Conservation (phyloP, 176 grass and related monocot genomes). For the Eragrostis curvula region DNA sequence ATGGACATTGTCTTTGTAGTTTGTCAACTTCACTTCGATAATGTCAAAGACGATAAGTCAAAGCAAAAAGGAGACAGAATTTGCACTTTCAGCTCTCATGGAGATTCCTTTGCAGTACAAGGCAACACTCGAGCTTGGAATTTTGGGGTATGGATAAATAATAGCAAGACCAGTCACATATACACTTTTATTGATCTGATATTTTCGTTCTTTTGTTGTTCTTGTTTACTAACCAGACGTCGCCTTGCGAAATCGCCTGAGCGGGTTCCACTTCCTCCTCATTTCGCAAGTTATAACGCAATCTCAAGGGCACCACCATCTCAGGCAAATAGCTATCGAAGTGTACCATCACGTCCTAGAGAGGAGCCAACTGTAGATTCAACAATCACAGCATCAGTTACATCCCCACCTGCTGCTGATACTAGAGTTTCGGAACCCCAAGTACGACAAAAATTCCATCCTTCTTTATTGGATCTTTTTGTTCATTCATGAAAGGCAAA, state of each 20-base stretch:
- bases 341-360: slow-evolving; percentile 44
- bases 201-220: slow-evolving; percentile 24
- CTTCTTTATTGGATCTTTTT: not conserved
- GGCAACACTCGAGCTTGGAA: slow-evolving; percentile 75
- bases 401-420: slow-evolving; percentile 47
- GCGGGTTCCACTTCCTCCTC: slow-evolving; percentile 80
- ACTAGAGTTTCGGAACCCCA: slow-evolving; percentile 51
- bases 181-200: slow-evolving; percentile 35
- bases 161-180: slow-evolving; percentile 26
- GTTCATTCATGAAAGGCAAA: slow-evolving; percentile 11
- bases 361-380: slow-evolving; percentile 47
- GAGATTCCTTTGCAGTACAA: slow-evolving; percentile 87
- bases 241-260: slow-evolving; percentile 54
- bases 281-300: slow-evolving; percentile 53
- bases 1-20: slow-evolving; percentile 47
- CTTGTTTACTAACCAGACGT: slow-evolving; percentile 54
- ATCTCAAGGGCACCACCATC: slow-evolving; percentile 43
- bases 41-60: slow-evolving; percentile 78
- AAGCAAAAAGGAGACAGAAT: slow-evolving; percentile 72
- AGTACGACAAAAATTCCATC: slow-evolving; percentile 36
- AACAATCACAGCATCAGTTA: slow-evolving; percentile 37
- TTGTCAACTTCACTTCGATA: slow-evolving; percentile 85
- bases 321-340: slow-evolving; percentile 46
- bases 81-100: slow-evolving; percentile 89
- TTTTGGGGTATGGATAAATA: slow-evolving; percentile 72